Evolutionary conservation across 2,329 filamentous ascomycete species (phyloP).

Genomic region (Akanthomyces dipterigenus): DNA sequence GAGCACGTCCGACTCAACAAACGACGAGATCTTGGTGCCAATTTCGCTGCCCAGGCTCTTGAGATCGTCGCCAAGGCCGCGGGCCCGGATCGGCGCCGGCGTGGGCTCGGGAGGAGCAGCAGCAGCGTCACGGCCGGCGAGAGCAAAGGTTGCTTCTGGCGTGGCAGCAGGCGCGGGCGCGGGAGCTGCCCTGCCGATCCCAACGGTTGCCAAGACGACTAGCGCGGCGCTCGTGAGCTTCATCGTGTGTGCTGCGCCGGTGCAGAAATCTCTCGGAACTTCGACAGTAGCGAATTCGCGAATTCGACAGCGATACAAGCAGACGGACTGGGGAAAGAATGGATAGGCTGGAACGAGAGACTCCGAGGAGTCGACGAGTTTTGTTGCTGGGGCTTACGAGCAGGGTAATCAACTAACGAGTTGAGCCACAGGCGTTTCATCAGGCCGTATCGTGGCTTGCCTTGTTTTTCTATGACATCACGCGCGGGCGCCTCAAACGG

Average conservation of each 20-base stretch:
- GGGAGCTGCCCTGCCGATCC: constrained; percentile 8
- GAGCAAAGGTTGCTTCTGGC: not conserved
- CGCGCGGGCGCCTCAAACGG: not conserved
- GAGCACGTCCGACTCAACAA: constrained; percentile 57
- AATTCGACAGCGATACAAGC: not conserved
- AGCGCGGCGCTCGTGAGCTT: not conserved
- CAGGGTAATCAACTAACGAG: not conserved
- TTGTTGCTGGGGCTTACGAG: not conserved
- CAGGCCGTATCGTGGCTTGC: not conserved
- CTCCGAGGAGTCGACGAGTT: not conserved
- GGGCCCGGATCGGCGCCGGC: constrained; percentile 19
- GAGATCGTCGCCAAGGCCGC: constrained; percentile 33
- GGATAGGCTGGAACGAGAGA: not conserved
- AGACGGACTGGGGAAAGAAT: not conserved
- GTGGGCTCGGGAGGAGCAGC: constrained; percentile 18
- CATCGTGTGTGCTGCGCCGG: not conserved
- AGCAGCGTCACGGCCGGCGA: not conserved
- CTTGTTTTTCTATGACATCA: constrained; percentile 7
- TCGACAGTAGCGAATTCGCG: not conserved
- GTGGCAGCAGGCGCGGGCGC: not conserved
- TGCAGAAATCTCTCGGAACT: not conserved
- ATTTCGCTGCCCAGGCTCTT: constrained; percentile 43
- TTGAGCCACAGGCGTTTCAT: not conserved
- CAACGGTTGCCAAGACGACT: constrained; percentile 9
- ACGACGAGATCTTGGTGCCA: constrained; percentile 51